Evolutionary conservation across 768 basidiomycete genomes (phyloP).

Genomic region (Plicaturopsis crispa): DNA sequence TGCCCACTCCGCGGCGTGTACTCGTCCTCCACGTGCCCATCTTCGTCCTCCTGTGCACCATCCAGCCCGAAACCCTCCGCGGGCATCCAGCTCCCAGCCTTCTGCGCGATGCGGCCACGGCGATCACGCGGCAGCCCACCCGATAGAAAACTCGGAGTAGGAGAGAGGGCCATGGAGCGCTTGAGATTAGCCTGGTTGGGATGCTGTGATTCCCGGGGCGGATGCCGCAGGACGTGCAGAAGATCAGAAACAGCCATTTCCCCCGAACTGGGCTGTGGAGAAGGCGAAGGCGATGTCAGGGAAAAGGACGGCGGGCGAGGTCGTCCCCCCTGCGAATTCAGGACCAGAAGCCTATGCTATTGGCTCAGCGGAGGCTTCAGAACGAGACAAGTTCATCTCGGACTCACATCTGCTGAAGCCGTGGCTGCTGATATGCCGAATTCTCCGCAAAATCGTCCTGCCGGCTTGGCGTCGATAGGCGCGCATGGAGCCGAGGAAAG

Average conservation of each 20-base stretch:
- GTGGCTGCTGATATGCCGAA: conserved; percentile 52
- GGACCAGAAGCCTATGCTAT: conserved; percentile 56
- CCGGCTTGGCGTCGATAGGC: conserved; percentile 44
- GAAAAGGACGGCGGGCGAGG: conserved; percentile 49
- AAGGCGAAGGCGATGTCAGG: conserved; percentile 41
- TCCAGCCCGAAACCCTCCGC: conserved; percentile 9
- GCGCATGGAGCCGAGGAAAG: conserved; percentile 43
- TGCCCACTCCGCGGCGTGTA: conserved; percentile 46
- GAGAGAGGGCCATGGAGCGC: conserved; percentile 29
- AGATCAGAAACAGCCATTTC: conserved; percentile 67
- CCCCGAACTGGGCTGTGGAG: conserved; percentile 49
- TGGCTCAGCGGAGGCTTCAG: conserved; percentile 4
- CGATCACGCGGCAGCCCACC: conserved; percentile 72
- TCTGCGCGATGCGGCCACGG: conserved; percentile 65
- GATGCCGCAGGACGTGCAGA: conserved; percentile 52
- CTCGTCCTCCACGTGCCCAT: conserved; percentile 22
- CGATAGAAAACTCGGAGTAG: conserved; percentile 69
- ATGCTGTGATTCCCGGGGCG: too few relatives aligned
- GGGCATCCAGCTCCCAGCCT: conserved; percentile 21
- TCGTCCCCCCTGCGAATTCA: conserved; percentile 62
- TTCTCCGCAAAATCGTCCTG: conserved; percentile 53
- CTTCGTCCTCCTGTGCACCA: conserved; percentile 22
- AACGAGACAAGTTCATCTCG: conserved; percentile 1
- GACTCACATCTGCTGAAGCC: conserved; percentile 74
- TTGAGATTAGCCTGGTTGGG: conserved; percentile 4